Evolutionary conservation across 176 grass and related monocot genomes (phyloP).

Genomic region (Typha latifolia): DNA sequence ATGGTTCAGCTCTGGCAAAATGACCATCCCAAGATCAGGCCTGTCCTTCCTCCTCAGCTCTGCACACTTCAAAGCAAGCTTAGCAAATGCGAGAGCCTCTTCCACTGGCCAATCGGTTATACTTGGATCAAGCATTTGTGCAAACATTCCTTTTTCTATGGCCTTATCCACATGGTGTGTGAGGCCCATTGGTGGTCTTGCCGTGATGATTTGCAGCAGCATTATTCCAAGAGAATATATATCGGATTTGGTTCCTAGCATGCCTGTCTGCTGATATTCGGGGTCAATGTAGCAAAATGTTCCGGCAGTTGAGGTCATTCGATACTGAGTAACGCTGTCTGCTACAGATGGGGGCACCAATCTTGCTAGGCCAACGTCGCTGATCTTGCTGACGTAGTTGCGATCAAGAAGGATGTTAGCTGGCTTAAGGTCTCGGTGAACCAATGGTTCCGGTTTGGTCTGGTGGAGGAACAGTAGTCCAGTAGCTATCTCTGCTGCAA

Average conservation of each 20-base stretch:
- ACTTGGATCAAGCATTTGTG: constrained; percentile 56
- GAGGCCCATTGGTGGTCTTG: constrained; percentile 71
- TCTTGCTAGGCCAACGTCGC: constrained; percentile 73
- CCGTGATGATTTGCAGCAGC: constrained; percentile 83
- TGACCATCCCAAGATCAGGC: constrained; percentile 52
- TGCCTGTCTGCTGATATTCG: constrained; percentile 88
- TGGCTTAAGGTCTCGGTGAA: constrained; percentile 88
- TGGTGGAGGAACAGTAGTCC: constrained; percentile 84
- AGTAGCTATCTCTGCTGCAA: constrained; percentile 68
- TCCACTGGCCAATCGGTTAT: constrained; percentile 65
- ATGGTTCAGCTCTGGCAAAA: constrained; percentile 58
- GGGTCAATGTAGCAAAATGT: constrained; percentile 97
- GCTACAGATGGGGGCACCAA: constrained; percentile 62
- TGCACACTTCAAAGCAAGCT: constrained; percentile 50
- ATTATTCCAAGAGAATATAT: constrained; percentile 79
- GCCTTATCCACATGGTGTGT: constrained; percentile 51
- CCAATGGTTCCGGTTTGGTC: constrained; percentile 71
- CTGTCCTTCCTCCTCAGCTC: constrained; percentile 75
- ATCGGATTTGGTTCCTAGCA: constrained; percentile 77
- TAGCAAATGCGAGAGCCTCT: constrained; percentile 46
- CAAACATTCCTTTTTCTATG: constrained; percentile 56
- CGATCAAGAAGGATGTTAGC: constrained; percentile 91
- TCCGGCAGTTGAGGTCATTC: constrained; percentile 77
- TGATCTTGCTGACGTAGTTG: constrained; percentile 87
- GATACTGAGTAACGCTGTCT: constrained; percentile 50